Evolutionary conservation across 805 yeast species (phyloP), one percentile per base, ranked within the genome.

Genomic region (Starmerella bombi): DNA sequence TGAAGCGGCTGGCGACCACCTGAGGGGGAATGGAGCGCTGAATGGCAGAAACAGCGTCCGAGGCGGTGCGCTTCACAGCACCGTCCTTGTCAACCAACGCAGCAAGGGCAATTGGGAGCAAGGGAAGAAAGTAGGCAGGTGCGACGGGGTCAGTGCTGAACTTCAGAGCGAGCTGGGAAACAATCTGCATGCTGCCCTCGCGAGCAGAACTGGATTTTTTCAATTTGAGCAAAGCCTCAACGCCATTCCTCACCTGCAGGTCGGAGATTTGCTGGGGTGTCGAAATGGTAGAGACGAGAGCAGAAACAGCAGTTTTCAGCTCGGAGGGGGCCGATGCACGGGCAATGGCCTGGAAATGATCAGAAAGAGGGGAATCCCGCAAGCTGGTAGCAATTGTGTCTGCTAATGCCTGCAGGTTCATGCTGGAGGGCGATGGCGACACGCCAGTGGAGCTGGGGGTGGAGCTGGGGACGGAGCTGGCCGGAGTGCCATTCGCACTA

Each of bases 1-100:
- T 58, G 27, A 86, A 68, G 14, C 73, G 71, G n/a, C 84, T 67
- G 1, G 85, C 75, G 41, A 78, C 68, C 1, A 91, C 86, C 61
- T 83, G 93, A 14, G 71, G 65, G 34, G 93, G 85, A 64, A 71
- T 80, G 47, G 74, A 63, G 7, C 77, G 78, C 51, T 75, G 71
- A 30, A 85, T 62, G 15, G 83, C 62, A 54, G 81, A 91, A 32
- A 75, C 63, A 9, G 94, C 78, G 34, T 74, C 64, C 59, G 77
- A 83, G n/a, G 94, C 93, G 29, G 93, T 79, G 57, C 93, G 75
- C 59, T 76, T 75, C 34, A 88, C 91, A 36, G 77, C 72, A 58
- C 74, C 78, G 54, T 88, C 97, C 62, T 88, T 91, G 54, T 91
- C 97, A 36, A 88, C 75, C 42, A 74, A 67, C 31, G 75, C 65